Percentiles rank a stretch among this genome's conserved stretches.
These are phyloP conservation scores for Saturnispora saitoi DNA, from an alignment of 805 yeast species.

Conservation along the genomic window DNA sequence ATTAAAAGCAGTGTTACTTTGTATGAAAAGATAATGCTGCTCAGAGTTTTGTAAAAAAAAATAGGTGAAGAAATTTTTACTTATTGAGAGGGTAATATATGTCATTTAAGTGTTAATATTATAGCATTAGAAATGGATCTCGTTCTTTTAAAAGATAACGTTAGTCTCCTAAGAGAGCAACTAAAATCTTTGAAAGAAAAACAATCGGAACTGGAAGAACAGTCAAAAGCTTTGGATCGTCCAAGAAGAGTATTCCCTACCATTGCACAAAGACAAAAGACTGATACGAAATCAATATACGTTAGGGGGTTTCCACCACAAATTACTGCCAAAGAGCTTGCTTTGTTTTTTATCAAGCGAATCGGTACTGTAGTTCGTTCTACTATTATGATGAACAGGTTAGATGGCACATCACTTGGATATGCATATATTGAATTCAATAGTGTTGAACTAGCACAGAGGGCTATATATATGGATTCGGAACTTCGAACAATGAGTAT, in stretches of 20 bases:
- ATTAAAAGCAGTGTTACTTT: no score
- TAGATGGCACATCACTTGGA: constrained; percentile 78
- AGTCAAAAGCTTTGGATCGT: background rate
- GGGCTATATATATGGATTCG: constrained; percentile 59
- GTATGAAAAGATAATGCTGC: no score
- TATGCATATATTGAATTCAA: constrained; percentile 80
- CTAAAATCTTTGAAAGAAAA: constrained; percentile 54
- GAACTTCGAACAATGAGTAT: constrained; percentile 49
- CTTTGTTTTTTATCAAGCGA: constrained; percentile 51
- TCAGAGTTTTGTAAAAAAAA: no score
- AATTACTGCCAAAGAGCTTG: constrained; percentile 71
- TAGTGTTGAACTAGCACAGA: constrained; percentile 52
- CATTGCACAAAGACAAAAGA: constrained; percentile 40
- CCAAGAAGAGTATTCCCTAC: constrained; percentile 10
- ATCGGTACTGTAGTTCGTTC: constrained; percentile 74
- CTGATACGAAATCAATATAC: constrained; percentile 70
- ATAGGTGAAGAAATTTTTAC: no score
- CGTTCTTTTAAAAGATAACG: background rate
- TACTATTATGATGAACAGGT: constrained; percentile 63
- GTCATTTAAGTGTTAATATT: background rate
- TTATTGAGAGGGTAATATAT: no score
- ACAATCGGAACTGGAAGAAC: constrained; percentile 42
- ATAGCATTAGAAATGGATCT: background rate
- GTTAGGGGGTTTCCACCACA: constrained; percentile 82
- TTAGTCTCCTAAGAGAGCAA: constrained; percentile 20